phyloP scores from a whole-genome alignment of 106 monocot genomes.

The Allium sativum region DNA sequence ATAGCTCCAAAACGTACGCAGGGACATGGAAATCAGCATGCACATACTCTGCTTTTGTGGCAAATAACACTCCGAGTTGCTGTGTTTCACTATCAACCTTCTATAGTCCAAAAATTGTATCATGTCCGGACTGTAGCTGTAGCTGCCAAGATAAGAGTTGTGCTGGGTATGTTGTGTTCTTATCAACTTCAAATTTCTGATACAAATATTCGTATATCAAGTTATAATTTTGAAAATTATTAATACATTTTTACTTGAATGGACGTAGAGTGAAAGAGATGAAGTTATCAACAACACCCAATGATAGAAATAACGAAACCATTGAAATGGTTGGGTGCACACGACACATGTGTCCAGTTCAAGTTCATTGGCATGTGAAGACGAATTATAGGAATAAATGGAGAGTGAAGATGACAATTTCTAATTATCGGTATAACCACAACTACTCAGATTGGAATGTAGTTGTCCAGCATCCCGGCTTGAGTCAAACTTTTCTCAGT shows the following conservation, averaged over 20 bases:
- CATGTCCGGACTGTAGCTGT: conserved; percentile 17
- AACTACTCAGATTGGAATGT: conserved; percentile 15
- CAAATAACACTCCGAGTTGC: not conserved
- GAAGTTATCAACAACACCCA: not conserved
- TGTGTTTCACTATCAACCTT: conserved; percentile 21
- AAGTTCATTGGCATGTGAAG: conserved; percentile 21
- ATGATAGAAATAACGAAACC: not conserved
- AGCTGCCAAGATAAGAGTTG: conserved; percentile 2
- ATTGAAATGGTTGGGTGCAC: conserved; percentile 1
- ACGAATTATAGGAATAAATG: conserved; percentile 14
- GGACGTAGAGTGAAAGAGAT: conserved; percentile 1
- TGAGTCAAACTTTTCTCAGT: not conserved
- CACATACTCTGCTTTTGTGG: conserved; percentile 15
- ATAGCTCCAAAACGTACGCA: not conserved
- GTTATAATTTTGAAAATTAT: not conserved
- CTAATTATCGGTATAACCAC: conserved; percentile 3
- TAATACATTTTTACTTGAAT: not conserved
- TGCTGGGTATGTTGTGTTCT: conserved; percentile 1
- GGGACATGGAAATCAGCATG: conserved; percentile 22
- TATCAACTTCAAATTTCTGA: not conserved
- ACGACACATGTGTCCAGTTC: conserved; percentile 17
- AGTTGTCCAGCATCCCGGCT: conserved; percentile 12
- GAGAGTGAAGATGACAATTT: conserved; percentile 17
- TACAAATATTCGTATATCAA: not conserved
- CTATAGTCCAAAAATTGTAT: conserved; percentile 16